Base-by-base conservation (phyloP, 495 filamentous ascomycete genomes). In the Penicillium salamii region DNA sequence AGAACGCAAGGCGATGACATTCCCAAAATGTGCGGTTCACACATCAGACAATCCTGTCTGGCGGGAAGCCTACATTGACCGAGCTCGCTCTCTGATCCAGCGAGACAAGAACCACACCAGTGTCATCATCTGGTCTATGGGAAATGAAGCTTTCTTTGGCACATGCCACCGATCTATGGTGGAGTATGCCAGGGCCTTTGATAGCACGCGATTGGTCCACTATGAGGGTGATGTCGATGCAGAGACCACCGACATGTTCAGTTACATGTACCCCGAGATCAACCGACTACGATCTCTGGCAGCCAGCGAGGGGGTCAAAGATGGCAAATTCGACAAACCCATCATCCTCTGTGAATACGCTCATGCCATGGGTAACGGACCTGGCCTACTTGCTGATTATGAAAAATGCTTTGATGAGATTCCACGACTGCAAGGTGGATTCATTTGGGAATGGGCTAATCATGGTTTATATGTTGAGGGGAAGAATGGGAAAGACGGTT, bases 381-480 rank as follows among this genome's bases (percentile, higher is more conserved):
- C 86, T 0, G 85, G 85, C 2, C 76, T 72, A 17, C 69, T 88
- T 5, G 71, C 83, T 57, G 85, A 87, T 50, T 88, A 89, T 50
- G 70, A 80, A 32, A 70, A 84, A 14, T 70, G 72, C 1, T 88
- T 87, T 55, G 73, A 74, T 12, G 63, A 73, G 24, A 57, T 85
- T 48, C 74, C 71, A 0, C 71, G 75, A 8, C 70, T 89, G 5
- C 83, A 87, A 55, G 85, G 85, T 1, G 85, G 85, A 6, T 88
- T 83, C 46, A 77, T 87, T 21, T 89, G 85, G 84, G 84, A 87
- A 58, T 88, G 85, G 85, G 78, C 81, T 1, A 88, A 87, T 55
- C 84, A 87, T 46, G 85, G 86, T 1, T 67, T 89, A 1, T 64
- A 74, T 52, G 78, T 79, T 5, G 76, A 77, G 49, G 63, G 26